These are phyloP conservation scores for Tuber melanosporum DNA, from an alignment of 495 filamentous ascomycete genomes.

Conservation along the genomic window DNA sequence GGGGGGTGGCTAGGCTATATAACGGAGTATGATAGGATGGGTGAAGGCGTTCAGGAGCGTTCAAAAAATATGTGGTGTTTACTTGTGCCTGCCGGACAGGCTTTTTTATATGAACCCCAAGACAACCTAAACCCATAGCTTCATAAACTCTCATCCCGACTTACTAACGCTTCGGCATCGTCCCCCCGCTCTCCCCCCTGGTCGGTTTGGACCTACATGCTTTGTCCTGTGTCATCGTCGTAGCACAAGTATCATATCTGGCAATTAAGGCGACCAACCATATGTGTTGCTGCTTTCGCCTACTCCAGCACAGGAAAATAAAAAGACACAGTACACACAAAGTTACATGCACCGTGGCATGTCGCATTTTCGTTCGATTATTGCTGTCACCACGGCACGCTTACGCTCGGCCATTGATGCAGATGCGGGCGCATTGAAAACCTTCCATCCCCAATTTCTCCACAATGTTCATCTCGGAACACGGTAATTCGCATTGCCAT, in stretches of 20 bases:
- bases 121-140: not conserved
- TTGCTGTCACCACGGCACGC: not conserved
- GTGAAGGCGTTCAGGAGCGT: not conserved
- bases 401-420: conserved; percentile 4
- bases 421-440: conserved; percentile 2
- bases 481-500: not conserved
- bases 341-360: not conserved
- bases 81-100: not conserved
- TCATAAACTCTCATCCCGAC: not conserved
- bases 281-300: not conserved
- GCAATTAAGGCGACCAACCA: not conserved
- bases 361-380: not conserved
- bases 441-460: not conserved
- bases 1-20: not conserved
- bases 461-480: not conserved
- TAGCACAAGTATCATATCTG: not conserved
- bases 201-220: not conserved
- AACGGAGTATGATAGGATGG: not conserved
- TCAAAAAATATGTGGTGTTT: not conserved
- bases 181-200: not conserved
- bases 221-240: not conserved
- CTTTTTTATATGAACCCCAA: conserved; percentile 1
- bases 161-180: not conserved
- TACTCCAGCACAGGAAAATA: not conserved
- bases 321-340: not conserved